Evolutionary conservation across 2,329 filamentous ascomycete species (phyloP).

Genomic region (Stromatinia cepivora): DNA sequence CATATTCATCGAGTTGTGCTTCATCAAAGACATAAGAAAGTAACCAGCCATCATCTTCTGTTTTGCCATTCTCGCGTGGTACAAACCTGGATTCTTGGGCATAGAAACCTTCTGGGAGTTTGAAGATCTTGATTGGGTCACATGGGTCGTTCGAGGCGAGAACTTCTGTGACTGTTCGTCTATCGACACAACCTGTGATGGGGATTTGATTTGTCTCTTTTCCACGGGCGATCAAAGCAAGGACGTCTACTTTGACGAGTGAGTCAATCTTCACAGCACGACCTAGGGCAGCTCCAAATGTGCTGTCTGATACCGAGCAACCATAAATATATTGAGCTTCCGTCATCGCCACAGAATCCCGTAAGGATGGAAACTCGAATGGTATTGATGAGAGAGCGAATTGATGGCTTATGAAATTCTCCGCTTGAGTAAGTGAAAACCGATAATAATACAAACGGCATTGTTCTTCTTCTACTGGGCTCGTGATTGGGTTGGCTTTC

Average conservation of each 20-base stretch:
- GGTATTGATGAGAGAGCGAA: conserved; percentile 65
- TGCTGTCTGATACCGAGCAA: conserved; percentile 58
- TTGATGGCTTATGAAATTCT: conserved; percentile 54
- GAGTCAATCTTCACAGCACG: conserved; percentile 66
- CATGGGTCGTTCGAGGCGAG: conserved; percentile 46
- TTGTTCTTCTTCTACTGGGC: conserved; percentile 57
- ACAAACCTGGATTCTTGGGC: conserved; percentile 70
- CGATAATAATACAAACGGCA: conserved; percentile 70
- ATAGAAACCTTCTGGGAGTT: conserved; percentile 59
- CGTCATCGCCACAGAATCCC: conserved; percentile 56
- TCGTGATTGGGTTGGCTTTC: conserved; percentile 33
- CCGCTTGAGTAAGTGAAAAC: conserved; percentile 50
- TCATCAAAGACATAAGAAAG: conserved; percentile 72
- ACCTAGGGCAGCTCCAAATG: conserved; percentile 61
- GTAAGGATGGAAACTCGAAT: conserved; percentile 67
- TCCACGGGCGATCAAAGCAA: conserved; percentile 54
- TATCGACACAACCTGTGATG: conserved; percentile 64
- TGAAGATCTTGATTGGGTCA: conserved; percentile 63
- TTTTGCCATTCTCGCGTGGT: conserved; percentile 43
- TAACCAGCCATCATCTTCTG: conserved; percentile 67
- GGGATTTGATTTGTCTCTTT: conserved; percentile 47
- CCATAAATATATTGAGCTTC: conserved; percentile 64
- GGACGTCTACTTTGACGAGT: conserved; percentile 61
- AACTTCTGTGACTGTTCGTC: conserved; percentile 54
- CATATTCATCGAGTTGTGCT: conserved; percentile 52